Evolutionary conservation across 345 rosid genomes (phyloP), one percentile per base, ranked within the genome.

Genomic region (Garcia nutans): DNA sequence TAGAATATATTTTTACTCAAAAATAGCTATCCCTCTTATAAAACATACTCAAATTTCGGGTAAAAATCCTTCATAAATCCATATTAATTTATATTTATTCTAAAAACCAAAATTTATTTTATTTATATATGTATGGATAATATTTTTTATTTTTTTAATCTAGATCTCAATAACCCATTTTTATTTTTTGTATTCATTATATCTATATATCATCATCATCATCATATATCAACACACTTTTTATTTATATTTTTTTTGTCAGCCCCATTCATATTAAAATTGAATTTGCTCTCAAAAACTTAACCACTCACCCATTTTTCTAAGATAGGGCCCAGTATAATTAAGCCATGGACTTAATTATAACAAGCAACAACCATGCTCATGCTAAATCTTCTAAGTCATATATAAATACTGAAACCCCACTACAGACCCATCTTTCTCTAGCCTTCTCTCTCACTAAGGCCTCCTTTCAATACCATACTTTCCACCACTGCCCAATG

Each of bases 351-450:
- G 79, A 70, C 69, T 22, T 71, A 42, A 77, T 57, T 61, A 19
- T 45, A 60, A 12, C 16, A 45, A 41, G 41, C 20, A 33, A 33
- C 37, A 33, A 33, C 37, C 37, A 3, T 2, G 11, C 59, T n/a
- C 42, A 9, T 17, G 2, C 60, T 44, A 71, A 62, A 63, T 70
- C 71, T n/a, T 65, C 69, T 0, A 76, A 56, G 15, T 71, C 80
- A 3, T 76, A 77, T 58, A 56, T 60, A 16, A 76, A 77, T 71
- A 57, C 76, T n/a, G 76, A 77, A 77, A 65, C 76, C 67, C 71
- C 76, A 15, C 80, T 77, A 4, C 80, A 71, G 70, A 71, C 74
- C 75, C 71, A 71, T 57, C 80, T 77, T 31, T 22, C 80, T 26
- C 63, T 33, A 62, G 76, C 76, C 71, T 71, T 77, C 24, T 64